Evolutionary conservation across 1,284 basidiomycete species (phyloP).

Genomic region (Fomitiporia mediterranea): DNA sequence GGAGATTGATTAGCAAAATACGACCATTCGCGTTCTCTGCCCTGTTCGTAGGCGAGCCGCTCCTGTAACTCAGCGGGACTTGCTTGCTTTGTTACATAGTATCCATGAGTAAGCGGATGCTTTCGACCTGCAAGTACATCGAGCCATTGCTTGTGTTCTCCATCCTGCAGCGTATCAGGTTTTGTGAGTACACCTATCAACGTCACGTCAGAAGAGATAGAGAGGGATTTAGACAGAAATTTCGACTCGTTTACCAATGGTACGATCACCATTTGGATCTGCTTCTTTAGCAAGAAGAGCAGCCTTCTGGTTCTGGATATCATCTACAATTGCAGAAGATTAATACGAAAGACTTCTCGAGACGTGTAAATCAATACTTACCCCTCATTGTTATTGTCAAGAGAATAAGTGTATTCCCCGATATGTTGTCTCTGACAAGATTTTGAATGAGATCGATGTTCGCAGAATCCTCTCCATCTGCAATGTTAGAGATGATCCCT

Average conservation of each 20-base stretch:
- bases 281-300: constrained; percentile 31
- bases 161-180: constrained; percentile 31
- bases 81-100: constrained; percentile 35
- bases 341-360: not conserved
- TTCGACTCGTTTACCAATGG: constrained; percentile 32
- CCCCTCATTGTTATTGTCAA: constrained; percentile 39
- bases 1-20: constrained; percentile 33
- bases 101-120: constrained; percentile 30
- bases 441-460: constrained; percentile 34
- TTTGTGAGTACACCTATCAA: constrained; percentile 42
- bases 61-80: constrained; percentile 30
- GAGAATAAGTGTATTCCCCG: constrained; percentile 37
- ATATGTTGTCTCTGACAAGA: constrained; percentile 35
- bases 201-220: not conserved
- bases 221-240: not conserved
- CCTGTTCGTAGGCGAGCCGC: constrained; percentile 25
- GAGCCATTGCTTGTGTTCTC: constrained; percentile 27
- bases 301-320: constrained; percentile 40
- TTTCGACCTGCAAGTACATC: constrained; percentile 33
- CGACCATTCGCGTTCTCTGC: constrained; percentile 27
- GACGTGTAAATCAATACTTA: constrained; percentile 16
- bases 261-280: constrained; percentile 33
- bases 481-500: constrained; percentile 34
- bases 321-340: constrained; percentile 29
- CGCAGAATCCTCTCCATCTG: constrained; percentile 26